Evolutionary conservation across 306 rosid species (phyloP), one percentile per base, ranked within the genome.

Genomic region (Pachyrhizus erosus): DNA sequence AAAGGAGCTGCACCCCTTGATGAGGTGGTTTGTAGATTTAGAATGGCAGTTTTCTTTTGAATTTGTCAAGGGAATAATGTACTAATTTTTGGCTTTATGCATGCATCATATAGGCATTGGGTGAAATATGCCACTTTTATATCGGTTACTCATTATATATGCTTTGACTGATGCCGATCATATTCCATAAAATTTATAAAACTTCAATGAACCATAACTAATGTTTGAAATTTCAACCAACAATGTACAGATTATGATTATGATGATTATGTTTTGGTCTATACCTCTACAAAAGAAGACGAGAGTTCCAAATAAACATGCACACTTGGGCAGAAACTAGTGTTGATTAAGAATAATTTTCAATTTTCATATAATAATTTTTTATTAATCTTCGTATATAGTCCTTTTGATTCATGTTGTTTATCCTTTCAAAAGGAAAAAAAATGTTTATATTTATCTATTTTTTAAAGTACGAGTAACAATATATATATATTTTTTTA

Each of bases 11-110:
- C 87, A 9, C 86, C 86, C 89, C 9, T 72, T 52, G 11, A 33
- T 80, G 88, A 78, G 83, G 91, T 87, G 88, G 68, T 84, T 82
- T 83, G 77, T 81, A 68, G 82, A 62, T 77, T 37, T 76, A 72
- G 57, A 79, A 45, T n/a, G 70, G 23, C 74, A 21, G 21, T 55
- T 64, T 43, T 49, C 5, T 52, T 87, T 31, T 27, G 8, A 42
- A 12, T 72, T 54, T 84, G 15, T 18, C 45, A 21, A 7, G 6
- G 15, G 17, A 51, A 31, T 29, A 20, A 70, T 58, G 46, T 33
- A 37, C 10, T n/a, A 39, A 20, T 9, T 68, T 68, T 67, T 67
- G 43, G 11, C 8, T 68, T 34, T 52, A 68, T 68, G 0, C 7
- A 34, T 62, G 21, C 39, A 60, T 40, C 57, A 7, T n/a, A 9